Evolutionary conservation across 2,329 filamentous ascomycete species (phyloP).

Genomic region (Ophiostoma perfectum): DNA sequence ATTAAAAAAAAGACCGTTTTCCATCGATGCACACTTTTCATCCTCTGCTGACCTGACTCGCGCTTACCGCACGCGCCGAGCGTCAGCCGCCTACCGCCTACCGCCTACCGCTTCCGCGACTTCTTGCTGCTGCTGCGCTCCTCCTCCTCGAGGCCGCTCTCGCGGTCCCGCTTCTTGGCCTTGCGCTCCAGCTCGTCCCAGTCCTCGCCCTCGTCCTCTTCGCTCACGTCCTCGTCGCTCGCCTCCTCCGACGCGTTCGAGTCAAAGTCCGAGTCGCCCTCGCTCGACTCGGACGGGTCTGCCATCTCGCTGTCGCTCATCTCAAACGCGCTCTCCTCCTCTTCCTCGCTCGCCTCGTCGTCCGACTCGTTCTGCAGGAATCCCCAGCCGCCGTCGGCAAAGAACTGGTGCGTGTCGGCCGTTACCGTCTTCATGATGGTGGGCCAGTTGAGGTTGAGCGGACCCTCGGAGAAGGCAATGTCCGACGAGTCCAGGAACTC

Average conservation of each 20-base stretch:
- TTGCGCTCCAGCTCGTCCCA: conserved; percentile 95
- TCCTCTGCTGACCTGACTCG: background rate
- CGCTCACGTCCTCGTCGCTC: conserved; percentile 67
- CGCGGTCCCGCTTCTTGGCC: conserved; percentile 76
- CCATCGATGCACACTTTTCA: background rate
- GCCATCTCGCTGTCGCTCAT: conserved; percentile 82
- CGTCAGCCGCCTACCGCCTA: too few species aligned
- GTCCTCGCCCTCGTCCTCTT: conserved; percentile 76
- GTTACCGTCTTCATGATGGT: conserved; percentile 99
- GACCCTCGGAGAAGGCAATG: conserved; percentile 89
- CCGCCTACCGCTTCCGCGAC: conserved; percentile 52
- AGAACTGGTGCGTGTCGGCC: conserved; percentile 90
- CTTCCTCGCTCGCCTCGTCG: conserved; percentile 71
- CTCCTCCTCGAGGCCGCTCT: conserved; percentile 65
- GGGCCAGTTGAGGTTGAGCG: conserved; percentile 96
- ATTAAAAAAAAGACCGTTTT: background rate
- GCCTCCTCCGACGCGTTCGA: conserved; percentile 81
- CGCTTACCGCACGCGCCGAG: too few species aligned
- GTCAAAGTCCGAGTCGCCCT: conserved; percentile 90
- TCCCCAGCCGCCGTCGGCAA: conserved; percentile 88
- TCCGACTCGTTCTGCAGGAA: conserved; percentile 87
- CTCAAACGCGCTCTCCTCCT: conserved; percentile 90
- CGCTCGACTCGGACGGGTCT: conserved; percentile 66
- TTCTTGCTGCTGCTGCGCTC: conserved; percentile 60
- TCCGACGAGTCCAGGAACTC: conserved; percentile 96